Base-by-base conservation (phyloP, 768 basidiomycete species). In the Kwoniella sp. region DNA sequence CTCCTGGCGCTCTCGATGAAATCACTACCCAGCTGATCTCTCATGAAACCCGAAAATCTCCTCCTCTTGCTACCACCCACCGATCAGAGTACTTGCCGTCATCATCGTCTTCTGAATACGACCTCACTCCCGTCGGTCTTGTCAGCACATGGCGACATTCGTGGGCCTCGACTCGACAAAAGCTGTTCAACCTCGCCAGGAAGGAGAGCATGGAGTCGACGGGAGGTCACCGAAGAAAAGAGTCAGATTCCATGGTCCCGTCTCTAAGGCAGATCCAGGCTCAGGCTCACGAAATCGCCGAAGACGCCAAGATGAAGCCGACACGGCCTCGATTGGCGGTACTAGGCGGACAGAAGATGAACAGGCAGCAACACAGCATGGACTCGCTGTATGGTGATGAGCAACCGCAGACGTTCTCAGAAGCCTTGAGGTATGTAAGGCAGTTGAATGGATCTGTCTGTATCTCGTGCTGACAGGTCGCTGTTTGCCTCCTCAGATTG, bases 1-100 rank as follows among this genome's bases (percentile, higher is more conserved):
- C 77, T 9, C 45, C 77, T 1, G 66, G 57, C 4, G 73, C 74
- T 23, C 61, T 78, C 23, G 77, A 78, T 53, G 69, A 71, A 28
- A 67, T 78, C 25, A 76, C 77, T 13, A 69, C 71, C 26, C 73
- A 75, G 45, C 67, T 78, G 52, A 59, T 76, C 7, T 61, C 65
- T 11, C 25, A 28, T 9, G 61, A 65, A 17, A 65, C 65, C 55
- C 75, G 70, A 38, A 66, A 53, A 52, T 63, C 61, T 20, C 63
- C 63, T 34, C 56, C 63, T 22, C 30, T 55, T 15, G 25, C 58
- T 23, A 17, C n/a, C 25, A 52, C 64, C 4, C 51, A 55, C 48
- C 25, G 52, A 31, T 59, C 61, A 34, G 59, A 58, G 15, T 47
- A 47, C 37, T 55, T 55, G 4, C 1, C 61, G n/a, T 56, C 63